phyloP scores from a whole-genome alignment of 306 rosid genomes.

The Cucumis sativus region DNA sequence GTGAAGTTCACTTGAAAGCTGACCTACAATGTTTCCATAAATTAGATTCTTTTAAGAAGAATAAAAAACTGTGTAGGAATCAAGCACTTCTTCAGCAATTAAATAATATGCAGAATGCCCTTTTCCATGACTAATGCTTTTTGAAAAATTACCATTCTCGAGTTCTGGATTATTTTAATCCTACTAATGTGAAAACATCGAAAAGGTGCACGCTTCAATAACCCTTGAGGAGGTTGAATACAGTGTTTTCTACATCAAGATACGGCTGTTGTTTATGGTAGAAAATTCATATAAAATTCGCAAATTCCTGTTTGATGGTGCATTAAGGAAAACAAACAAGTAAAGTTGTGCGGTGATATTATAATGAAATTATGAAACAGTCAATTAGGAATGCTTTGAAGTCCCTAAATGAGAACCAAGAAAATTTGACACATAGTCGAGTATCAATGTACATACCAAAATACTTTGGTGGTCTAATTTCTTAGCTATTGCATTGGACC shows the following conservation, averaged over 20 bases:
- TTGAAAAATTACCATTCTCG: background rate
- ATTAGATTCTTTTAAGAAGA: background rate
- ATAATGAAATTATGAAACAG: background rate
- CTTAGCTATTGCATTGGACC: background rate
- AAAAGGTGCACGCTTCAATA: background rate
- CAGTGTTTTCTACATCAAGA: background rate
- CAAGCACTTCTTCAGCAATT: background rate
- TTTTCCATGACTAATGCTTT: background rate
- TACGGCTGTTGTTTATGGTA: background rate
- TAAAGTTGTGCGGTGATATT: background rate
- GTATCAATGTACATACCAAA: background rate
- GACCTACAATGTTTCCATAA: background rate
- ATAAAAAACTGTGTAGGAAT: background rate
- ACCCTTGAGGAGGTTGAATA: background rate
- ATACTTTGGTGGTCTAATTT: background rate
- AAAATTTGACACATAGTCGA: background rate
- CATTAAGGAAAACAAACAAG: background rate
- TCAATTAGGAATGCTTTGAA: background rate
- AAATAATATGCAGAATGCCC: background rate
- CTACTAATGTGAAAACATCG: background rate
- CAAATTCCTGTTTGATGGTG: slow-evolving; percentile 1
- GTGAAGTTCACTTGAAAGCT: background rate
- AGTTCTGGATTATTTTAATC: background rate
- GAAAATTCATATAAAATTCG: background rate
- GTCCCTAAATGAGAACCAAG: background rate